These are phyloP conservation scores for Jaenimonas drosophilae DNA, from an alignment of 208 protist genomes.

Conservation along the genomic window DNA sequence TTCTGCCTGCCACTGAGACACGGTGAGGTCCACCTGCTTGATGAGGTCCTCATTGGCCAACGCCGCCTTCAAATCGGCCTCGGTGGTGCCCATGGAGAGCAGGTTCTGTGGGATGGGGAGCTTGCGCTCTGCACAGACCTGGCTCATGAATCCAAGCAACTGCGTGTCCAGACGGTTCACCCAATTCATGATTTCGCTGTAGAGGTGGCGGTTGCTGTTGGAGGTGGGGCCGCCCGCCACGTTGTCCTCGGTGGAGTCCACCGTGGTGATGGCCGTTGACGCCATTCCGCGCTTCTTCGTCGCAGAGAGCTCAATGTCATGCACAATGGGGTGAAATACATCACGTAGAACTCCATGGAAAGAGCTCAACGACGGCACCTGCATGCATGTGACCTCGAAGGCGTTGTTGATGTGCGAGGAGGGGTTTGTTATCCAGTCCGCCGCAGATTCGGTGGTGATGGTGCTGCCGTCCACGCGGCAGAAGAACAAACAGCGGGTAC, in stretches of 20 bases:
- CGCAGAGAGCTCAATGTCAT: slow-evolving; percentile 38
- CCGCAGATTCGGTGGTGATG: slow-evolving; percentile 44
- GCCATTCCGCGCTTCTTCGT: slow-evolving; percentile 22
- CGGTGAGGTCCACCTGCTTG: slow-evolving; percentile 76
- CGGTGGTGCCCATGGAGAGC: slow-evolving; percentile 60
- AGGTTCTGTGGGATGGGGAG: slow-evolving; percentile 77
- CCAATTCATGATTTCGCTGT: slow-evolving; percentile 77
- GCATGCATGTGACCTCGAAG: slow-evolving; percentile 73
- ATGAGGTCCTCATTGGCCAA: slow-evolving; percentile 83
- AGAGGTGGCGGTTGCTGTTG: slow-evolving; percentile 57
- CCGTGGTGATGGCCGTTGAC: slow-evolving; percentile 8
- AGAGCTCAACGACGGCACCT: slow-evolving; percentile 68
- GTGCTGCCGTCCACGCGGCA: slow-evolving; percentile 37
- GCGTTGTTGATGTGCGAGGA: slow-evolving; percentile 48
- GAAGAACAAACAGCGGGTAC: slow-evolving; percentile 82
- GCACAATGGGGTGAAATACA: slow-evolving; percentile 72
- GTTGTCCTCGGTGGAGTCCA: slow-evolving; percentile 3
- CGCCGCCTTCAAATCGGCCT: slow-evolving; percentile 63
- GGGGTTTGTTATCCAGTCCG: slow-evolving; percentile 51
- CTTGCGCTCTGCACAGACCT: slow-evolving; percentile 84
- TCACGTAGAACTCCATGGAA: slow-evolving; percentile 71
- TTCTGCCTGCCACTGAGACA: slow-evolving; percentile 86
- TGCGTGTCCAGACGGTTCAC: slow-evolving; percentile 82
- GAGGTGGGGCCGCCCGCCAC: slow-evolving; percentile 6
- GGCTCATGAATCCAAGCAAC: slow-evolving; percentile 77